A percentile compares a stretch with the other conserved stretches of the same genome.
phyloP scores from a whole-genome alignment of 2,329 filamentous ascomycete species.

The Penicillium crustosum region DNA sequence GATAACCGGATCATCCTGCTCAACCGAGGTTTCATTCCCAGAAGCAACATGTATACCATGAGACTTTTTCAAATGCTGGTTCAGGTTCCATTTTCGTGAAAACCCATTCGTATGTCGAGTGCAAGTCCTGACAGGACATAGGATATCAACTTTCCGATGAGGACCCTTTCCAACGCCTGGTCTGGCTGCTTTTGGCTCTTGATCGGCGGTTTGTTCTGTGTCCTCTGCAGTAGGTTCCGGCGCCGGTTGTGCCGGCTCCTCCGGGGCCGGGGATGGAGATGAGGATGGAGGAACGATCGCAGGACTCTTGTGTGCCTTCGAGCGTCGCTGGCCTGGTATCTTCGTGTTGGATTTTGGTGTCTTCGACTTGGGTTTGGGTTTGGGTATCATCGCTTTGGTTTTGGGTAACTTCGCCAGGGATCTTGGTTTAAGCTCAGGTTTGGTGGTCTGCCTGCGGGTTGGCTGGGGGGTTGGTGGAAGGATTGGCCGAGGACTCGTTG shows the following conservation, averaged over 20 bases:
- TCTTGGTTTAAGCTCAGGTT: background rate
- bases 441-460: background rate
- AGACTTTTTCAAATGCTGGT: constrained; percentile 36
- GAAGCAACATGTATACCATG: constrained; percentile 26
- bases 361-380: background rate
- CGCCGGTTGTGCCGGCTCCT: background rate
- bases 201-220: background rate
- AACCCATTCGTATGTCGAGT: constrained; percentile 34
- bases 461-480: background rate
- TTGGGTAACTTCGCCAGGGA: background rate
- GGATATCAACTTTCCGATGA: constrained; percentile 29
- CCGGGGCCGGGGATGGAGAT: background rate
- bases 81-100: constrained; percentile 40
- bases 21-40: constrained; percentile 3
- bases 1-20: constrained; percentile 4
- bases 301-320: background rate
- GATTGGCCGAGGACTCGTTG: background rate
- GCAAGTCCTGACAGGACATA: constrained; percentile 36
- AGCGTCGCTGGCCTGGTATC: constrained; percentile 8
- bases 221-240: background rate
- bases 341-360: background rate
- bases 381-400: background rate
- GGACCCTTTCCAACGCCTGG: constrained; percentile 24
- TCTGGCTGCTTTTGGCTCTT: background rate
- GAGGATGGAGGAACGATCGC: background rate